Evolutionary conservation across 169 alveolate genomes (phyloP), one percentile per base, ranked within the genome.

Genomic region (Plasmodium billcollinsi): DNA sequence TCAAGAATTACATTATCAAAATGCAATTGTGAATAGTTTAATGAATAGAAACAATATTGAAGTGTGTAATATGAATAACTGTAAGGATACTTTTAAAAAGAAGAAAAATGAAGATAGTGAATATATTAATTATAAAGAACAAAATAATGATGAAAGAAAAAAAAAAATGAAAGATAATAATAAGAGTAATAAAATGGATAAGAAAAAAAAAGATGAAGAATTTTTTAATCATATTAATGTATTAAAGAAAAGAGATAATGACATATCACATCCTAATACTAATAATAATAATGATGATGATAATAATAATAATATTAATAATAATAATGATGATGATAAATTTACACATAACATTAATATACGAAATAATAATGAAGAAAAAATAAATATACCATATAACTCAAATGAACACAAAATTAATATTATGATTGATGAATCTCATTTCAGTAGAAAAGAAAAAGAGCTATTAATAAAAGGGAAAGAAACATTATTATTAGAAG

Each of bases 81-180:
- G 47, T 39, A 39, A 39, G 47, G 47, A 39, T 39, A 39, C 5
- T 5, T 39, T 39, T 39, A 24, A 63, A 33, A 26, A 63, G 18
- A 63, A 20, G 14, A 39, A 39, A 63, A 63, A 26, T 63, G 49
- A 33, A 0, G 54, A 33, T 20, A 63, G 14, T 26, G 29, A 39
- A 20, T 14, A 33, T 26, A 39, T n/a, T 24, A 14, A 56, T 56
- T 56, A 18, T 14, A 21, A 56, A 18, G 21, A 56, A 14, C 24
- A 12, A 18, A 56, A 56, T 56, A 56, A 56, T 56, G 21, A 56
- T 56, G 65, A 56, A 21, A 56, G 65, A 56, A 14, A 56, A 56
- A 56, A 5, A 56, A 56, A 12, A 56, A 56, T 56, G 21, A 56
- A 56, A 15, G 65, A 56, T 56, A 56, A 14, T 6, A 18, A 2